phyloP scores from a whole-genome alignment of 495 filamentous ascomycete species.

The Aspergillus hancockii region DNA sequence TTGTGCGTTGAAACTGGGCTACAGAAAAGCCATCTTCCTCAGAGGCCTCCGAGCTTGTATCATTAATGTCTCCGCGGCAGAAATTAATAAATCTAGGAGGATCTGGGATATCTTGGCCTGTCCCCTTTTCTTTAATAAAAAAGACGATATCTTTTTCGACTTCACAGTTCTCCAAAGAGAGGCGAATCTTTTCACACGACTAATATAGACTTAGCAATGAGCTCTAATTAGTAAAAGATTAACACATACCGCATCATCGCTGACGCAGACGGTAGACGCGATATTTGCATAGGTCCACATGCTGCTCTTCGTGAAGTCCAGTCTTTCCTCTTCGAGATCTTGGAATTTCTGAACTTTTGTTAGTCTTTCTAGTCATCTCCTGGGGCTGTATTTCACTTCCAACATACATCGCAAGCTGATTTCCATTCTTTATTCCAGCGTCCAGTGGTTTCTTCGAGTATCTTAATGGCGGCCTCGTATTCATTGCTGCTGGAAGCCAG shows the following conservation, averaged over 20 bases:
- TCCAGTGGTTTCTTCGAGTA: conserved; percentile 91
- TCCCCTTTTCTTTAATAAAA: conserved; percentile 89
- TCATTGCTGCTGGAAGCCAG: conserved; percentile 86
- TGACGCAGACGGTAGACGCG: conserved; percentile 96
- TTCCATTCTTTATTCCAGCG: conserved; percentile 99
- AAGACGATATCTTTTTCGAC: conserved; percentile 90
- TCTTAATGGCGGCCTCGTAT: conserved; percentile 89
- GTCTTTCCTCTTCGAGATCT: conserved; percentile 94
- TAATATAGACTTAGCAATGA: conserved; percentile 30
- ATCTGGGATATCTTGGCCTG: conserved; percentile 96
- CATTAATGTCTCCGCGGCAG: conserved; percentile 84
- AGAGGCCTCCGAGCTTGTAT: conserved; percentile 76
- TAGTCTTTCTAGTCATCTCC: conserved; percentile 17
- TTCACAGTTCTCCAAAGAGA: conserved; percentile 92
- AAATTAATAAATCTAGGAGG: conserved; percentile 99
- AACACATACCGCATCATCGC: conserved; percentile 78
- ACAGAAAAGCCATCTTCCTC: conserved; percentile 88
- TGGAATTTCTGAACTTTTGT: conserved; percentile 77
- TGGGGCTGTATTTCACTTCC: not conserved
- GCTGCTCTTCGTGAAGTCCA: conserved; percentile 96
- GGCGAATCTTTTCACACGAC: conserved; percentile 94
- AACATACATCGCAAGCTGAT: conserved; percentile 78
- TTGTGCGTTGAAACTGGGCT: conserved; percentile 90
- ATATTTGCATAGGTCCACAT: conserved; percentile 98
- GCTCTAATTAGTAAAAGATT: not conserved